phyloP scores from a whole-genome alignment of 192 early-diverging fungal species.

The Coemansia aciculifera region DNA sequence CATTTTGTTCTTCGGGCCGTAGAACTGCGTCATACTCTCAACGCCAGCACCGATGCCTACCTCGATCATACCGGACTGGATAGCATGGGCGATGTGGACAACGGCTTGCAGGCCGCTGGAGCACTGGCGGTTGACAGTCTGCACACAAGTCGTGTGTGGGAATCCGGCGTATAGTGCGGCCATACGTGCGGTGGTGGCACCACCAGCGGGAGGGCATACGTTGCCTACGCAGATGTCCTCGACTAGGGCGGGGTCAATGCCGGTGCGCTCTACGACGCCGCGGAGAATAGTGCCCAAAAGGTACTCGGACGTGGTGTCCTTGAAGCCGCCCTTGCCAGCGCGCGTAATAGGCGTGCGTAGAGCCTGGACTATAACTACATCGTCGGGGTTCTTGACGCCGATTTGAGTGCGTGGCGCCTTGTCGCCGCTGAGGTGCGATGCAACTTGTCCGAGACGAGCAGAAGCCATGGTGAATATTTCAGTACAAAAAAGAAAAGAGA shows the following conservation, averaged over 20 bases:
- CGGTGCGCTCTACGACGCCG: constrained; percentile 70
- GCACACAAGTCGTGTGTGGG: constrained; percentile 77
- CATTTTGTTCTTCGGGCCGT: constrained; percentile 70
- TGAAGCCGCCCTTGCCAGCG: constrained; percentile 90
- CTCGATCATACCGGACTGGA: constrained; percentile 86
- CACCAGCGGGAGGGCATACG: constrained; percentile 85
- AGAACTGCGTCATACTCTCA: constrained; percentile 91
- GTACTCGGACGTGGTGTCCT: constrained; percentile 81
- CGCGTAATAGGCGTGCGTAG: constrained; percentile 86
- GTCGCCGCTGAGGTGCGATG: constrained; percentile 51
- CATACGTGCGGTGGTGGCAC: constrained; percentile 87
- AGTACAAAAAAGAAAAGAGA: constrained; percentile 1
- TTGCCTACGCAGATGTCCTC: constrained; percentile 96
- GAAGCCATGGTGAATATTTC: constrained; percentile 22
- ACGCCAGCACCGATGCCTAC: constrained; percentile 94
- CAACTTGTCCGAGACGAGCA: constrained; percentile 47
- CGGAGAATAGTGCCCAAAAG: constrained; percentile 79
- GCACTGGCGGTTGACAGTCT: constrained; percentile 92
- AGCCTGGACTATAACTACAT: constrained; percentile 91
- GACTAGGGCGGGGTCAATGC: constrained; percentile 82
- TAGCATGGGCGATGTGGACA: constrained; percentile 82
- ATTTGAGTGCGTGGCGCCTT: constrained; percentile 57
- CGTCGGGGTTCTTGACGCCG: constrained; percentile 79
- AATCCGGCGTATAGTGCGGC: constrained; percentile 90
- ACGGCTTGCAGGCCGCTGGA: constrained; percentile 90